Base-by-base conservation (phyloP, 768 basidiomycete genomes). In the Suillus alpinus region DNA sequence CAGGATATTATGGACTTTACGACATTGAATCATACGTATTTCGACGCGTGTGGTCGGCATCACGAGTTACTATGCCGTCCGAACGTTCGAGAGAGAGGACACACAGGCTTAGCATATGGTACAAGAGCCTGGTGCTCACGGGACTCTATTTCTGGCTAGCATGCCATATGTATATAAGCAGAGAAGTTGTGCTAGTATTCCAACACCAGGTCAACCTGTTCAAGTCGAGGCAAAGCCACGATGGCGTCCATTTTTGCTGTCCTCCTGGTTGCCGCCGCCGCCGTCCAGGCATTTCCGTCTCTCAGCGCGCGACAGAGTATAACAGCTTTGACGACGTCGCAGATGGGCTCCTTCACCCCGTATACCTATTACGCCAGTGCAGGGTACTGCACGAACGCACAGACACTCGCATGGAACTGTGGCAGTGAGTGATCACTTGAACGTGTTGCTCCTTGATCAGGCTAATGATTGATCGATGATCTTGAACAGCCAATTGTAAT, bases 311-410 rank as follows among this genome's bases (percentile, higher is more conserved):
- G 75, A 29, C 77, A 78, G 60, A 63, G 70, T 18, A 79, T 83
- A 57, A 75, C 73, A 1, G 57, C 79, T 1, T 68, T 84, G 55
- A 70, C 76, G 32, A 64, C 74, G 6, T 29, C 79, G 0, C 74
- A 84, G 63, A 77, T 86, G 7, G 63, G 73, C 7, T 39, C 65
- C 13, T 86, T 77, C 68, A 78, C 66, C 40, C 77, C 84, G 0
- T 86, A 79, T 72, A 78, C 82, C 0, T 73, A 69, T 59, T 85
- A 80, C 63, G 83, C 86, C 0, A 78, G 80, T 39, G 68, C 83
- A 10, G 84, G 75, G 1, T 82, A 83, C 63, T 87, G 86, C 59
- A 56, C 69, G 16, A 71, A 83, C 6, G 57, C 76, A 4, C 57
- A 71, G 43, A 82, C 80, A 29, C 63, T 78, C 44, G 73, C 75